Percentiles rank a stretch among this genome's conserved stretches.
These are phyloP conservation scores for Epichloe sibirici DNA, from an alignment of 2,329 filamentous ascomycete genomes.

Conservation along the genomic window DNA sequence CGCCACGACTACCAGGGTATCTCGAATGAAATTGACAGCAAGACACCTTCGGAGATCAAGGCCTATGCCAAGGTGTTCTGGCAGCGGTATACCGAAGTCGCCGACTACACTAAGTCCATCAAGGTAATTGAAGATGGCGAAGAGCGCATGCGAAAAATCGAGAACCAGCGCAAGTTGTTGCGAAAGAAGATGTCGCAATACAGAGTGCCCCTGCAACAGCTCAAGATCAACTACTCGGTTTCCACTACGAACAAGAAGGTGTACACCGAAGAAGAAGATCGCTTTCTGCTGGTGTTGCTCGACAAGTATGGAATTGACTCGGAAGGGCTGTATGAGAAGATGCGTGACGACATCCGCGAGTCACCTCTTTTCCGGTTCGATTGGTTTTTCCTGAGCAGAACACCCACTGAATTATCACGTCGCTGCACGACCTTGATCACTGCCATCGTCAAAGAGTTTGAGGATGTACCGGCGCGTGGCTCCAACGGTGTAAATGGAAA, in stretches of 20 bases:
- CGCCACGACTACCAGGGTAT: conserved; percentile 78
- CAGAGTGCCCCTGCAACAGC: conserved; percentile 90
- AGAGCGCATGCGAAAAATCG: conserved; percentile 75
- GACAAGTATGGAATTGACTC: conserved; percentile 88
- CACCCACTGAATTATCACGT: conserved; percentile 81
- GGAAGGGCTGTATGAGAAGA: conserved; percentile 80
- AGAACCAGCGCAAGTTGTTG: conserved; percentile 85
- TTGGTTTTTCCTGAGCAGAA: conserved; percentile 97
- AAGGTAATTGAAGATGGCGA: conserved; percentile 86
- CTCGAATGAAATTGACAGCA: conserved; percentile 81
- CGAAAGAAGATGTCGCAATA: conserved; percentile 94
- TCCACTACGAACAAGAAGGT: conserved; percentile 99
- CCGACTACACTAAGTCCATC: conserved; percentile 81
- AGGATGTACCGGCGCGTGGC: conserved; percentile 46
- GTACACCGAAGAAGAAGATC: conserved; percentile 95
- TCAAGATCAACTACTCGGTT: conserved; percentile 98
- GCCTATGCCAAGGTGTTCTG: conserved; percentile 92
- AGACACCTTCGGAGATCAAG: conserved; percentile 73
- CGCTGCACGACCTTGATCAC: conserved; percentile 90
- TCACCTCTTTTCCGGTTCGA: conserved; percentile 94
- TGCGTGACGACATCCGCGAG: conserved; percentile 93
- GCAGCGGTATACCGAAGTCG: conserved; percentile 84
- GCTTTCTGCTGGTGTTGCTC: conserved; percentile 85
- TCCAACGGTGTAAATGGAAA: conserved; percentile 52
- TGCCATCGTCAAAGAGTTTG: conserved; percentile 90